Percentiles rank a stretch among this genome's conserved stretches.
phyloP scores from a whole-genome alignment of 768 basidiomycete species.

The Baorangia bicolor region DNA sequence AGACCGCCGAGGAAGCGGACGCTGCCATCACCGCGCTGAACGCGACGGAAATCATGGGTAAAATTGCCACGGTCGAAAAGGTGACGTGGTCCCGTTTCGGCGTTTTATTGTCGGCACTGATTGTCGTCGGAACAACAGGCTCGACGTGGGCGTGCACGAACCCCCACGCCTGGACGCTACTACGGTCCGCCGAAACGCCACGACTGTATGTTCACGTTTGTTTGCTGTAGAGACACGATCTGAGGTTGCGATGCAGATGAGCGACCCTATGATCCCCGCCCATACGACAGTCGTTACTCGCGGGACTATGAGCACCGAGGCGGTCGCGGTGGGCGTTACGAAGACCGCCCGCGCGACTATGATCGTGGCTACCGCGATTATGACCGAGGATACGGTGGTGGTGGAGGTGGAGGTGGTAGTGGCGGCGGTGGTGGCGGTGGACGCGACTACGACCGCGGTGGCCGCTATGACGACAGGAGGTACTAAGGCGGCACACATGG shows the following conservation, averaged over 20 bases:
- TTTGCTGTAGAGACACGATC: not conserved
- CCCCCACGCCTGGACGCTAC: slow-evolving; percentile 94
- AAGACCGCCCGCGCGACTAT: slow-evolving; percentile 30
- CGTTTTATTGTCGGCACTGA: not conserved
- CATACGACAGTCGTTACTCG: slow-evolving; percentile 85
- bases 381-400: slow-evolving; percentile 37
- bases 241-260: slow-evolving; percentile 49
- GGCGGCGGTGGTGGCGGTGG: no score
- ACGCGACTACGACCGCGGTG: slow-evolving; percentile 40
- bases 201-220: slow-evolving; percentile 47
- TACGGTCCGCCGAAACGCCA: slow-evolving; percentile 87
- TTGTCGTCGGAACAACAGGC: slow-evolving; percentile 47
- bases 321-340: slow-evolving; percentile 42
- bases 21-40: slow-evolving; percentile 86
- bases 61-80: slow-evolving; percentile 86
- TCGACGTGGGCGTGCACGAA: slow-evolving; percentile 84
- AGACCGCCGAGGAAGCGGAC: slow-evolving; percentile 82
- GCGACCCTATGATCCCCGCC: slow-evolving; percentile 88
- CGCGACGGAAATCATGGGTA: slow-evolving; percentile 83
- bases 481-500: slow-evolving; percentile 29
- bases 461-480: slow-evolving; percentile 44
- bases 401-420: no score
- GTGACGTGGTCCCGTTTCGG: slow-evolving; percentile 35
- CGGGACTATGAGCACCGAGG: slow-evolving; percentile 61
- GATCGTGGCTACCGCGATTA: slow-evolving; percentile 43